Conservation (phyloP, 2,329 filamentous ascomycete genomes). For the Cryphonectria parasitica region DNA sequence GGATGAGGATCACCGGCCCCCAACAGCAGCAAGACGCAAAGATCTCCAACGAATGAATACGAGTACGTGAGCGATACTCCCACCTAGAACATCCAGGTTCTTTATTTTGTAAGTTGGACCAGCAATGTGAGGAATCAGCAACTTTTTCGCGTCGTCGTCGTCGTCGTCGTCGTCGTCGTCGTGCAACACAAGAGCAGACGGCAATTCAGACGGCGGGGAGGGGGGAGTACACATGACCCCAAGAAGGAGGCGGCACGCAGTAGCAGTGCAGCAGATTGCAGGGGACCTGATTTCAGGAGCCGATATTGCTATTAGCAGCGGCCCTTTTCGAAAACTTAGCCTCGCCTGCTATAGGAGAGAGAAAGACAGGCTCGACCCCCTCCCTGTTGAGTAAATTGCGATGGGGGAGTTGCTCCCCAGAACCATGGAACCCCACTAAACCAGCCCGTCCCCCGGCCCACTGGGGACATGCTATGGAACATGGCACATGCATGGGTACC, state of each 20-base stretch:
- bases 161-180: neutral
- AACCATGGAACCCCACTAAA: neutral
- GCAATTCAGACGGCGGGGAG: too few relatives aligned
- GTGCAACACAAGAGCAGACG: neutral
- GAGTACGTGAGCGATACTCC: neutral
- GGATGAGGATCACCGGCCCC: slow-evolving; percentile 18
- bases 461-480: neutral
- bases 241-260: neutral
- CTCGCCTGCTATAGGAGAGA: slow-evolving; percentile 9
- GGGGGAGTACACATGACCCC: slow-evolving; percentile 2
- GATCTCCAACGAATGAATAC: neutral
- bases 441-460: neutral
- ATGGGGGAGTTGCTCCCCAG: slow-evolving; percentile 23
- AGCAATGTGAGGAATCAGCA: neutral
- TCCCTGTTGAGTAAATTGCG: slow-evolving; percentile 25
- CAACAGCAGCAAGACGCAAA: slow-evolving; percentile 6
- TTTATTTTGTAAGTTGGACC: neutral
- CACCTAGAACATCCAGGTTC: neutral
- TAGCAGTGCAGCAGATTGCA: slow-evolving; percentile 13
- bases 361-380: slow-evolving; percentile 17
- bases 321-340: slow-evolving; percentile 7
- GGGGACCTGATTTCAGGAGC: slow-evolving; percentile 12
- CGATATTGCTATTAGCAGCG: neutral
- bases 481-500: neutral
- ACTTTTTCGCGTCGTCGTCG: neutral